Conservation (phyloP, 2,329 filamentous ascomycete species). For the Beauveria asiatica region DNA sequence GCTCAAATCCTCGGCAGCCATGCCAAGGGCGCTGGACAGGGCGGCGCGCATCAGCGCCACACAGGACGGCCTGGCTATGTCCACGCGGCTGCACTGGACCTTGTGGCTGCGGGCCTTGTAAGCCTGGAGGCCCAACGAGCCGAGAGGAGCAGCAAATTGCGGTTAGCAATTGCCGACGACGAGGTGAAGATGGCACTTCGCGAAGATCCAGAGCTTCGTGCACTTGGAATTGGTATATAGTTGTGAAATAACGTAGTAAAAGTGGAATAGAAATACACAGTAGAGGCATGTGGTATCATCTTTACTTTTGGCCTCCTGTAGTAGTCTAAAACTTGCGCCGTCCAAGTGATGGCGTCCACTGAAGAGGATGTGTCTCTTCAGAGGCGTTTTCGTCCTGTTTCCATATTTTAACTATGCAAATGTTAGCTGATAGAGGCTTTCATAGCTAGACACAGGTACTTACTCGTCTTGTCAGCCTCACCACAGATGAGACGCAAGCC, state of each 20-base stretch:
- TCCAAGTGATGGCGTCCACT: constrained; percentile 80
- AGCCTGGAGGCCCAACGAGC: constrained; percentile 73
- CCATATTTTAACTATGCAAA: constrained; percentile 74
- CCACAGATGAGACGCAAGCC: constrained; percentile 86
- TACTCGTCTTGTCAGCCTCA: constrained; percentile 90
- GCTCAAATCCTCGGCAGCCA: constrained; percentile 26
- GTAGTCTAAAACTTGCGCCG: constrained; percentile 60
- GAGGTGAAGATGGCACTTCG: constrained; percentile 82
- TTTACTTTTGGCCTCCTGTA: not conserved
- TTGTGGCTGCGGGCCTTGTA: constrained; percentile 81
- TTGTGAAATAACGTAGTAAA: constrained; percentile 17
- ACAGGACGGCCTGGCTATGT: constrained; percentile 35
- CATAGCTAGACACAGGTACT: constrained; percentile 20
- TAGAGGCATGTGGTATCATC: constrained; percentile 8
- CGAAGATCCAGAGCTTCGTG: constrained; percentile 80
- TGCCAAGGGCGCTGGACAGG: constrained; percentile 19
- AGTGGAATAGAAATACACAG: not conserved
- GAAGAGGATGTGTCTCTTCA: constrained; percentile 79
- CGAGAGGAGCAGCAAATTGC: constrained; percentile 79
- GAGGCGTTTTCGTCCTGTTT: constrained; percentile 88
- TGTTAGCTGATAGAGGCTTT: constrained; percentile 17
- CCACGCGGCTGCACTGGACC: constrained; percentile 66
- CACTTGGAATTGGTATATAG: constrained; percentile 54
- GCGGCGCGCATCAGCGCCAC: constrained; percentile 19
- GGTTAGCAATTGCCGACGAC: constrained; percentile 80